Evolutionary conservation across 2,329 filamentous ascomycete genomes (phyloP).

Genomic region (Daldinia eschscholtzii): DNA sequence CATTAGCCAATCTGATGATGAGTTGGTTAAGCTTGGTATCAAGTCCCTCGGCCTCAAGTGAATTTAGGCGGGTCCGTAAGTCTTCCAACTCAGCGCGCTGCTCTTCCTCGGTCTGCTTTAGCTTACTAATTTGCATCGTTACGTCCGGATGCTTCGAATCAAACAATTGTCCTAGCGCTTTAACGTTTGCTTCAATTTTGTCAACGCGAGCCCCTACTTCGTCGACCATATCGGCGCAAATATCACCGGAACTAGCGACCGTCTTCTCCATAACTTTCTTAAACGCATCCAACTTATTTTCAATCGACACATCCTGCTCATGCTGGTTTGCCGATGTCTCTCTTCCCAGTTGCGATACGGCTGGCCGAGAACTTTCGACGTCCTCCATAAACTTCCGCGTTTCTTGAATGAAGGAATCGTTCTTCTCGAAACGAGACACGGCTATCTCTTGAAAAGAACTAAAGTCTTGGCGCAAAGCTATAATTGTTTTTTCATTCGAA

Average conservation of each 20-base stretch:
- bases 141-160: not conserved
- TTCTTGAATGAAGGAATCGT: constrained; percentile 17
- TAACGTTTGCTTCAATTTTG: constrained; percentile 15
- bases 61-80: constrained; percentile 3
- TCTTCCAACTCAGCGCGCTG: not conserved
- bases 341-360: not conserved
- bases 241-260: constrained; percentile 30
- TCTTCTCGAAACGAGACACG: constrained; percentile 11
- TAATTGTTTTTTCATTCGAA: constrained; percentile 16
- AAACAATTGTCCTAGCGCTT: constrained; percentile 3
- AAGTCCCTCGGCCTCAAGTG: constrained; percentile 28
- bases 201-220: constrained; percentile 15
- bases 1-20: constrained; percentile 14
- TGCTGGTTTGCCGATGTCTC: not conserved
- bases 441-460: constrained; percentile 23
- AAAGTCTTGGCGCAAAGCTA: constrained; percentile 14
- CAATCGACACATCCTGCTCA: constrained; percentile 12
- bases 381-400: constrained; percentile 10
- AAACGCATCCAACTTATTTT: constrained; percentile 23
- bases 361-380: not conserved
- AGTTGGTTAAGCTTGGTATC: constrained; percentile 15
- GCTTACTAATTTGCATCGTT: not conserved
- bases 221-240: constrained; percentile 41
- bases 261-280: constrained; percentile 15
- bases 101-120: constrained; percentile 23